Evolutionary conservation across 2,329 filamentous ascomycete genomes (phyloP).

Genomic region (Colletotrichum eremochloae): DNA sequence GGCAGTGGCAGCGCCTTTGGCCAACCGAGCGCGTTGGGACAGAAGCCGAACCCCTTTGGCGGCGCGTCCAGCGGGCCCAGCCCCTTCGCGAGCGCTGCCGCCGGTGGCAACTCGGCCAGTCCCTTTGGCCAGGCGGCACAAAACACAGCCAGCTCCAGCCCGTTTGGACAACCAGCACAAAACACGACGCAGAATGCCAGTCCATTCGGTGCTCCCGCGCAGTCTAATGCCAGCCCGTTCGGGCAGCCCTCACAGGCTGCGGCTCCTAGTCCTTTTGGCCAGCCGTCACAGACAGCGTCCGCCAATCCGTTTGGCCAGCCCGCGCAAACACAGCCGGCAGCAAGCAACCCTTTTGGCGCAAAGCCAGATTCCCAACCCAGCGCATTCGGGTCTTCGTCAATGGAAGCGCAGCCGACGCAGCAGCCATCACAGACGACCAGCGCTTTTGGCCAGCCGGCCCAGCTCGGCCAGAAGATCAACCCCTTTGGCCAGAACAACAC

Average conservation of each 20-base stretch:
- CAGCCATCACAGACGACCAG: slow-evolving; percentile 46
- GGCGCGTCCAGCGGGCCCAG: slow-evolving; percentile 43
- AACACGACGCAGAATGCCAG: slow-evolving; percentile 19
- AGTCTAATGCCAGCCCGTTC: slow-evolving; percentile 31
- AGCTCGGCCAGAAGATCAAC: slow-evolving; percentile 43
- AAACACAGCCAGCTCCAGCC: slow-evolving; percentile 30
- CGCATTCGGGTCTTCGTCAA: slow-evolving; percentile 15
- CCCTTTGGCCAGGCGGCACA: slow-evolving; percentile 36
- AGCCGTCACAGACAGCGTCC: slow-evolving; percentile 27
- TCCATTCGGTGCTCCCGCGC: slow-evolving; percentile 32
- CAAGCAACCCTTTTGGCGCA: slow-evolving; percentile 48
- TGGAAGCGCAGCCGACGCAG: slow-evolving; percentile 42
- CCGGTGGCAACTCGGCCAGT: slow-evolving; percentile 24
- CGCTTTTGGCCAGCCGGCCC: slow-evolving; percentile 49
- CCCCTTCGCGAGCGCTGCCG: slow-evolving; percentile 39
- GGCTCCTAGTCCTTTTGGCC: slow-evolving; percentile 44
- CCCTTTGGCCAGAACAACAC: slow-evolving; percentile 51
- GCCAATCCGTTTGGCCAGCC: slow-evolving; percentile 41
- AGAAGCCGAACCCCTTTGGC: slow-evolving; percentile 56
- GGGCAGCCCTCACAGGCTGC: slow-evolving; percentile 42
- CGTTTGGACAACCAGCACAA: slow-evolving; percentile 36
- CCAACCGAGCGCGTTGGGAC: slow-evolving; percentile 54
- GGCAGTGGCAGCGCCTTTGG: slow-evolving; percentile 50
- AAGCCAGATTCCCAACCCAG: slow-evolving; percentile 26
- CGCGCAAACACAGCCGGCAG: slow-evolving; percentile 40